Evolutionary conservation across 768 basidiomycete species (phyloP), one percentile per base, ranked within the genome.

Genomic region (Ramaria rubella): DNA sequence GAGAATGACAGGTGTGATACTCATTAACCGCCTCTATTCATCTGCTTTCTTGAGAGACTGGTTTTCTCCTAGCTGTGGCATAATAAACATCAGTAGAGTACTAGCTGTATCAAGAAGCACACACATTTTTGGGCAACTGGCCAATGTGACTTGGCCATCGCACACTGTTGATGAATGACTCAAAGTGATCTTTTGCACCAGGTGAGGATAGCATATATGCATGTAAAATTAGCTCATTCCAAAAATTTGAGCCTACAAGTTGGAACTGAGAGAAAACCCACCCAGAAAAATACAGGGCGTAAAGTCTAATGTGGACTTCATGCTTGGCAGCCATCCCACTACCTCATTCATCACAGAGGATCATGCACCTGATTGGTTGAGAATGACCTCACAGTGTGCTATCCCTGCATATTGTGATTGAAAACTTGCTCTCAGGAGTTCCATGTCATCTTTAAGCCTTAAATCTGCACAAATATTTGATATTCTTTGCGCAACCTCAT

Each of bases 31-130:
- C 0, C 62, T 59, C 70, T 69, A 72, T 52, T 72, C 61, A 62
- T 72, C 68, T 19, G 68, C 69, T 46, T 70, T 70, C 44, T 69
- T 65, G 1, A 71, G 56, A 1, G 65, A 68, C 49, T 70, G 69
- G 45, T 70, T 70, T 36, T 66, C 61, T 2, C 67, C 67, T 5
- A 71, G 56, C 68, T 71, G 30, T 40, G 42, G 31, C 8, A 29
- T 58, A 17, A 55, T 43, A 36, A 15, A 48, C 36, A 49, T 26
- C 19, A 59, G 31, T n/a, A 56, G 11, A 46, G 30, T n/a, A 1
- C 48, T n/a, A 26, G 8, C 15, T n/a, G 7, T 33, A 34, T 11
- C 36, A 21, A 42, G 56, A 33, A 21, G 15, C 54, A 63, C 68
- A 29, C 49, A 70, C 67, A 61, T 72, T 72, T 34, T 69, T 69